Percentiles rank a stretch among this genome's conserved stretches.
These are phyloP conservation scores for Malassezia japonica DNA, from an alignment of 1,284 basidiomycete species.

Conservation along the genomic window DNA sequence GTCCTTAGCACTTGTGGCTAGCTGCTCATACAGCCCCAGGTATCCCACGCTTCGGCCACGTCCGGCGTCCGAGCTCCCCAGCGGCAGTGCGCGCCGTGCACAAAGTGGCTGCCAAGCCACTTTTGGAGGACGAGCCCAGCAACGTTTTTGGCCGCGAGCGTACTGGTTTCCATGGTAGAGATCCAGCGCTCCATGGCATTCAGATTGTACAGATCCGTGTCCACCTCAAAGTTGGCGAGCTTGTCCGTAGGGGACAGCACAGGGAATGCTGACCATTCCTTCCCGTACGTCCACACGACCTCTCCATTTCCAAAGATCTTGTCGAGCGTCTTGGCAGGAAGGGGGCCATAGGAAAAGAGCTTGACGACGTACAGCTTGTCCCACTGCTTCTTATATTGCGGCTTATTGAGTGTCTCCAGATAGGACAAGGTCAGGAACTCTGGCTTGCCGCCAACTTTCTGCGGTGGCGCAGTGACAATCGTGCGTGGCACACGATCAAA, in stretches of 20 bases:
- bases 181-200: conserved; percentile 63
- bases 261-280: conserved; percentile 59
- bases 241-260: conserved; percentile 60
- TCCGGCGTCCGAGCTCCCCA: conserved; percentile 7
- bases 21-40: conserved; percentile 40
- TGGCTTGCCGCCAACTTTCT: not conserved
- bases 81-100: conserved; percentile 27
- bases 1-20: conserved; percentile 2
- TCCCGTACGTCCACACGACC: conserved; percentile 65
- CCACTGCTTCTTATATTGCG: conserved; percentile 18
- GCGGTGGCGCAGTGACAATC: conserved; percentile 57
- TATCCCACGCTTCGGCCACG: conserved; percentile 27
- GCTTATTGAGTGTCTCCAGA: conserved; percentile 56
- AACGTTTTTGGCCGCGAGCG: conserved; percentile 68
- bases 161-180: conserved; percentile 79
- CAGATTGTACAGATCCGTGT: conserved; percentile 71
- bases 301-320: conserved; percentile 23
- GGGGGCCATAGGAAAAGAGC: conserved; percentile 65
- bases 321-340: conserved; percentile 62
- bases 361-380: conserved; percentile 36
- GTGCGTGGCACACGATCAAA: conserved; percentile 55
- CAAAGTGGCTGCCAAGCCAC: conserved; percentile 34
- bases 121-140: conserved; percentile 30
- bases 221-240: conserved; percentile 50
- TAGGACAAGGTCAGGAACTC: conserved; percentile 80